phyloP scores from a whole-genome alignment of 768 basidiomycete genomes.

The Podaxis pistillaris region DNA sequence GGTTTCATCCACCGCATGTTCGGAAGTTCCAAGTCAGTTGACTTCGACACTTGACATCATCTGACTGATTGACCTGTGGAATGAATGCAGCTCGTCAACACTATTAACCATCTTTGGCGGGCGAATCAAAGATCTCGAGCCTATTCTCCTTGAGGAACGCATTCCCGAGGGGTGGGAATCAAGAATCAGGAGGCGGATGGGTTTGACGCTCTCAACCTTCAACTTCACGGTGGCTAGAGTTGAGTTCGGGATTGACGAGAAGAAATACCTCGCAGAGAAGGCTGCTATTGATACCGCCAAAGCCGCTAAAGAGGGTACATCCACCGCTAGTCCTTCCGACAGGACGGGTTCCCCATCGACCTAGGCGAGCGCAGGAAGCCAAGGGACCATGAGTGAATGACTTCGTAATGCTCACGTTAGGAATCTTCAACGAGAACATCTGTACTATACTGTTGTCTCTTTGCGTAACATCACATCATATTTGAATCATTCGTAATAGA shows the following conservation, averaged over 20 bases:
- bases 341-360: neutral
- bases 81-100: conserved; percentile 51
- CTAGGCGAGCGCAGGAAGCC: neutral
- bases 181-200: conserved; percentile 41
- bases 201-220: conserved; percentile 54
- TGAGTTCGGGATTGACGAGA: conserved; percentile 32
- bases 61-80: neutral
- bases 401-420: neutral
- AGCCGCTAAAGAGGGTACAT: neutral
- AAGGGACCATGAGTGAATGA: neutral
- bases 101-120: conserved; percentile 54
- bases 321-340: neutral
- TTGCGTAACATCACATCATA: neutral
- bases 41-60: neutral
- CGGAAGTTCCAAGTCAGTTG: conserved; percentile 62
- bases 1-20: conserved; percentile 55
- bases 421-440: too few species aligned
- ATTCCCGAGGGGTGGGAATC: conserved; percentile 67
- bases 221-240: conserved; percentile 40
- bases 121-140: conserved; percentile 44
- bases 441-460: too few species aligned
- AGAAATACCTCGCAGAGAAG: conserved; percentile 22
- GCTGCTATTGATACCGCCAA: neutral
- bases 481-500: neutral
- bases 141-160: conserved; percentile 59